Base-by-base conservation (phyloP, 371 early-diverging fungal species). In the Mortierella sp. region DNA sequence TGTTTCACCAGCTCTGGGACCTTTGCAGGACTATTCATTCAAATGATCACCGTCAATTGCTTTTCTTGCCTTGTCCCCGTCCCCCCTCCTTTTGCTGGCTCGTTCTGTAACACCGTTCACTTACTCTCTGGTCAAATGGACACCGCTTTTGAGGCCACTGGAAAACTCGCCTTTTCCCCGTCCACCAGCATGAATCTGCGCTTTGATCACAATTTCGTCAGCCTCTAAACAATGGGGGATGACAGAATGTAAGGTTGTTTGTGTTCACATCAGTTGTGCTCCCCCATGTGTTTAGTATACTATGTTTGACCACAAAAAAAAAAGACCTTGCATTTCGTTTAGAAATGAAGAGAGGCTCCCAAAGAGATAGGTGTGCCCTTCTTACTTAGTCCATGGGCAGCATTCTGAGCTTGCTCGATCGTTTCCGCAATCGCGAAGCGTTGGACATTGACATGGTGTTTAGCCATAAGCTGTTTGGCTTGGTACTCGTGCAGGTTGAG, bases 121-220 rank as follows among this genome's bases (percentile, higher is more conserved):
- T 67, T 68, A 74, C 80, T 69, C 68, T 46, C 52, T 69, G 1
- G 80, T 80, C 53, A 78, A 49, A 52, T 82, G 81, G 38, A 90
- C 88, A 62, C 90, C 90, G 18, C 89, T 87, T 70, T 89, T 83
- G 56, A 89, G 78, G 26, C 88, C 88, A 42, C 79, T 78, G 57
- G 84, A 85, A 59, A 88, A 90, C 61, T 78, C 80, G 18, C 90
- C 90, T 66, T 88, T 90, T 31, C 89, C 89, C 56, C 90, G 82
- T 27, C 90, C 90, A 41, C 90, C 89, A 28, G 90, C 89, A 34
- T 88, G 81, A 19, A 90, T 88, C 78, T 90, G 90, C 1, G 90
- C 89, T 80, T 90, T 90, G 76, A 90, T 82, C 41, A 90, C 89
- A 30, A 86, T 72, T 58, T 90, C 89, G 31, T 86, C 46, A 9